Evolutionary conservation across 2,329 filamentous ascomycete genomes (phyloP).

Genomic region (Hypoxylon sp.): DNA sequence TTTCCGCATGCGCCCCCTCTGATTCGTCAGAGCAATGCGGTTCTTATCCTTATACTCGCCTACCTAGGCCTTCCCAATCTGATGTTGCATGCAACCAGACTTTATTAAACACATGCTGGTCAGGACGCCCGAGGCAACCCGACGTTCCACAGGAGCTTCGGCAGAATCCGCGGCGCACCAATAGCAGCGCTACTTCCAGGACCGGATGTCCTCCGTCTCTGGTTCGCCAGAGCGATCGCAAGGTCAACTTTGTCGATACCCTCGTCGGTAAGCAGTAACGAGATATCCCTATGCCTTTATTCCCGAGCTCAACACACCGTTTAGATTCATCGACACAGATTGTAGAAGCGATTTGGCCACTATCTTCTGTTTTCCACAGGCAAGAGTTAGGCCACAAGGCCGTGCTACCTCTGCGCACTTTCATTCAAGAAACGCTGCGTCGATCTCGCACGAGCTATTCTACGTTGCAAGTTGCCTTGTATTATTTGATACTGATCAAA

Average conservation of each 20-base stretch:
- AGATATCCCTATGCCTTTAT: constrained; percentile 35
- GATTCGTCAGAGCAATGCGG: constrained; percentile 66
- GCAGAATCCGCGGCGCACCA: constrained; percentile 74
- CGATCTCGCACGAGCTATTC: constrained; percentile 97
- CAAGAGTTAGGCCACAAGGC: constrained; percentile 80
- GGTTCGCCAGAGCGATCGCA: constrained; percentile 89
- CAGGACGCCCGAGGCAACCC: constrained; percentile 55
- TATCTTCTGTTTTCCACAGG: constrained; percentile 84
- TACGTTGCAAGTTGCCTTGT: constrained; percentile 94
- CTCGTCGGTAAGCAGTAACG: constrained; percentile 88
- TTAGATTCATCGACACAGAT: constrained; percentile 97
- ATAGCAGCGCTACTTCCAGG: constrained; percentile 67
- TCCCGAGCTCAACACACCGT: constrained; percentile 55
- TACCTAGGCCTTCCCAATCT: constrained; percentile 54
- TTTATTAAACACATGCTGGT: constrained; percentile 54
- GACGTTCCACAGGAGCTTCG: constrained; percentile 73
- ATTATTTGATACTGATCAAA: constrained; percentile 96
- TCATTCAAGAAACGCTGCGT: constrained; percentile 96
- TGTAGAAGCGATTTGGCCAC: constrained; percentile 96
- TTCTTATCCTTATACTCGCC: constrained; percentile 57
- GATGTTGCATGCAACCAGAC: constrained; percentile 53
- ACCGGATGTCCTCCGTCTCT: constrained; percentile 80
- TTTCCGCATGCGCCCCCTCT: constrained; percentile 73
- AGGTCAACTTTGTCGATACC: constrained; percentile 94
- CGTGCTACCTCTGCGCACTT: constrained; percentile 90